Base-by-base conservation (phyloP, 768 basidiomycete genomes). In the Chalciporus pseudorubinellus region DNA sequence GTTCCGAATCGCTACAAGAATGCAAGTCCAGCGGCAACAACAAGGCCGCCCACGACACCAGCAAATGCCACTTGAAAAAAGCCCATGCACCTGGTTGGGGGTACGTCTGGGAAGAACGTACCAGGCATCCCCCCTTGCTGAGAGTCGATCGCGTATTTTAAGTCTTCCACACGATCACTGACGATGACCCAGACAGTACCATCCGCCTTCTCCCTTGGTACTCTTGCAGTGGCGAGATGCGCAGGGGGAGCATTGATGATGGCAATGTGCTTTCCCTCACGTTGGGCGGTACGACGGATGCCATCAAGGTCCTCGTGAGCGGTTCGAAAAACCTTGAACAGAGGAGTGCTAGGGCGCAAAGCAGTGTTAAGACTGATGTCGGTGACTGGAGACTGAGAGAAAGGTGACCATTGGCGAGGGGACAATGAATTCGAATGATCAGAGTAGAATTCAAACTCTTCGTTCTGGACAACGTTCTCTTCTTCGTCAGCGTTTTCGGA, bases 291-390 rank as follows among this genome's bases (percentile, higher is more conserved):
- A 41, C 44, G 65, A 41, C 46, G 57, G 16, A 69, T 44, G 28
- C 49, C 48, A 14, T 65, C 57, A 13, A 69, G 52, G 22, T 69
- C 69, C 46, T 59, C 53, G 11, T 57, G 46, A 18, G 69, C 67
- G 4, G 67, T 69, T 12, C 69, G 57, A 39, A 71, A 69, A 11
- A 70, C 63, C 24, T 67, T 68, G 53, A 69, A 70, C 12, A 70
- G 44, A 26, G 68, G 68, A 6, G 69, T 71, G 33, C 69, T 69
- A 12, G 52, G 59, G 28, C 58, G 63, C 19, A 69, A 56, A 9
- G 53, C 65, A 26, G 63, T 58, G 26, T 59, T 51, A 13, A 69
- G 58, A 40, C 54, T 65, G 36, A 59, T 39, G 10, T 69, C 67
- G 26, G 57, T 56, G 50, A 58, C 48, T 7, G 52, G 53, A 9